phyloP scores from a whole-genome alignment of 164 flowering plant genomes.

The Dillenia suffruticosa region DNA sequence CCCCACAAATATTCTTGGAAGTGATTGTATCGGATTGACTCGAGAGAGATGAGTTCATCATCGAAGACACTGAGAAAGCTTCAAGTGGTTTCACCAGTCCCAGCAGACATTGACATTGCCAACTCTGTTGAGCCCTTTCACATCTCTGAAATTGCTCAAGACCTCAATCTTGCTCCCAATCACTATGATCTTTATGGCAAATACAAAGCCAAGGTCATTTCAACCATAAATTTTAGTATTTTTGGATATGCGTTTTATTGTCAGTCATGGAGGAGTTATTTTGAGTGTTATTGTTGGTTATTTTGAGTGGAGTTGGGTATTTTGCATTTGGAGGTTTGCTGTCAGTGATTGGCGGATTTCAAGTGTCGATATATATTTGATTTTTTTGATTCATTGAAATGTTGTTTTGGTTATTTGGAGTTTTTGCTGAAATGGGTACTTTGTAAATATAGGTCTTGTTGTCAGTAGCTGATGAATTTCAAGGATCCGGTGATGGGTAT shows the following conservation, averaged over 20 bases:
- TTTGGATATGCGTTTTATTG: neutral
- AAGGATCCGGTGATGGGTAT: slow-evolving; percentile 77
- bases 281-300: neutral
- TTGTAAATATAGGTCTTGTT: slow-evolving; percentile 55
- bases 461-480: slow-evolving; percentile 74
- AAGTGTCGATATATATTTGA: too few species aligned
- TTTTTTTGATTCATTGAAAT: too few species aligned
- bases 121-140: slow-evolving; percentile 83
- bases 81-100: slow-evolving; percentile 84
- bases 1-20: too few species aligned
- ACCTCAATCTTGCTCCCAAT: slow-evolving; percentile 55
- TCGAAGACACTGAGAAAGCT: slow-evolving; percentile 57
- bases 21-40: neutral
- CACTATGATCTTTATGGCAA: slow-evolving; percentile 97
- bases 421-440: slow-evolving; percentile 10
- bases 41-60: slow-evolving; percentile 33
- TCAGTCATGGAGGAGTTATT: neutral
- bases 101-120: slow-evolving; percentile 95
- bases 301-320: neutral
- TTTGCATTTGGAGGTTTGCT: neutral
- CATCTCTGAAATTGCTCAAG: slow-evolving; percentile 83
- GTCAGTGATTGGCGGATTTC: too few species aligned
- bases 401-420: slow-evolving; percentile 1
- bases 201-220: slow-evolving; percentile 91
- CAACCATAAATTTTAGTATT: neutral